A percentile compares a stretch with the other conserved stretches of the same genome.
Evolutionary conservation across 148 eudicot species (phyloP).

Genomic region (Heliamphora exappendiculata): DNA sequence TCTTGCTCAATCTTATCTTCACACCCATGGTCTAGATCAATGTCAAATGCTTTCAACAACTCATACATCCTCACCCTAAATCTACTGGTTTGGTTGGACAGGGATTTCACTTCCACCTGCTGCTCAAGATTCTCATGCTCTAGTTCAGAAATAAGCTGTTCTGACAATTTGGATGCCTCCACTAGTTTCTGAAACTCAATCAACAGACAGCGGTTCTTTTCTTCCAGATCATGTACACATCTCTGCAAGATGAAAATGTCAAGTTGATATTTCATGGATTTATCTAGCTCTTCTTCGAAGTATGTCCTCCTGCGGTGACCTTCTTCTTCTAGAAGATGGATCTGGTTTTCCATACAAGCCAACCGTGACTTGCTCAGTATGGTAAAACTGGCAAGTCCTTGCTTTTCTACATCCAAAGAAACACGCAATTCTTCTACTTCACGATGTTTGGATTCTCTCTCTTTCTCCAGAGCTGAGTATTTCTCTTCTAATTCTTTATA

Average conservation of each 20-base stretch:
- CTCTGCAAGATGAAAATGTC: conserved; percentile 64
- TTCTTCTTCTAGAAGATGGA: conserved; percentile 41
- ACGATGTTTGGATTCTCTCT: conserved; percentile 37
- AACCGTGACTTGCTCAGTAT: conserved; percentile 34
- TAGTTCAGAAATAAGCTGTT: conserved; percentile 48
- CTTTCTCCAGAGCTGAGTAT: conserved; percentile 46
- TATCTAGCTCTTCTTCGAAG: conserved; percentile 61
- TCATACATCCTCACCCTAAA: conserved; percentile 51
- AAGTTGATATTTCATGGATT: conserved; percentile 53
- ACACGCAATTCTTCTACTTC: conserved; percentile 47
- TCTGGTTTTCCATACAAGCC: conserved; percentile 42
- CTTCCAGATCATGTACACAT: conserved; percentile 53
- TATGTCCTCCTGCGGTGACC: conserved; percentile 41
- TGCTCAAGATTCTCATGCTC: conserved; percentile 49
- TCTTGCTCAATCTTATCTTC: conserved; percentile 39
- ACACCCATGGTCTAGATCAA: conserved; percentile 27
- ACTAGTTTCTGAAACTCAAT: conserved; percentile 50
- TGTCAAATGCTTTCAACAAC: conserved; percentile 45
- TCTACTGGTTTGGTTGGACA: conserved; percentile 45
- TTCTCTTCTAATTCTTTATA: conserved; percentile 53
- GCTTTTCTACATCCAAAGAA: conserved; percentile 52
- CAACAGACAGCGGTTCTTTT: conserved; percentile 40
- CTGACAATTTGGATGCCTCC: conserved; percentile 58
- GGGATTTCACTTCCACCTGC: conserved; percentile 41
- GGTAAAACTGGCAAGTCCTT: conserved; percentile 41